Evolutionary conservation across 768 basidiomycete species (phyloP).

Genomic region (Tricholoma flavovirens): DNA sequence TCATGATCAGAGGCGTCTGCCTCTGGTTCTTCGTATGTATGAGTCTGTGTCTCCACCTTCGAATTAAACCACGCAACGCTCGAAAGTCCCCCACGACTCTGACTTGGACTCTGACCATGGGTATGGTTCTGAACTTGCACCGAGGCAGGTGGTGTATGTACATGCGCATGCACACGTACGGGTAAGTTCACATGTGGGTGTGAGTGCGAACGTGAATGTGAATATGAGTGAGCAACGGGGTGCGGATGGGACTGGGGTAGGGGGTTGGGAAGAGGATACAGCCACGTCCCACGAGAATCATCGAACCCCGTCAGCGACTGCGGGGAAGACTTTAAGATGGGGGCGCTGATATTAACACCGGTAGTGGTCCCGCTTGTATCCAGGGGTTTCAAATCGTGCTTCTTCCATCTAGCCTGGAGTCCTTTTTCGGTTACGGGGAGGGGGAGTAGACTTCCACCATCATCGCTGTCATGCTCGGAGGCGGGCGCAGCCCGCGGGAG

Average conservation of each 20-base stretch:
- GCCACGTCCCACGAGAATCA: constrained; percentile 5
- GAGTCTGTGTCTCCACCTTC: too few species aligned
- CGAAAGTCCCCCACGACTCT: constrained; percentile 28
- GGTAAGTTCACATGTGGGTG: not conserved
- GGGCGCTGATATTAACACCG: constrained; percentile 24
- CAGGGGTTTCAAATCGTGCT: constrained; percentile 9
- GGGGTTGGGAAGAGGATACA: not conserved
- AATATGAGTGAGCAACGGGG: not conserved
- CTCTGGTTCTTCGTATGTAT: not conserved
- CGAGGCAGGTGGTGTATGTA: not conserved
- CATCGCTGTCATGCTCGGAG: constrained; percentile 4
- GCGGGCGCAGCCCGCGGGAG: constrained; percentile 11
- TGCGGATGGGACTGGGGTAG: not conserved
- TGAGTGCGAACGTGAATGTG: not conserved
- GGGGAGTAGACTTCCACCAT: constrained; percentile 19
- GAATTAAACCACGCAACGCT: constrained; percentile 33
- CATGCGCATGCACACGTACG: not conserved
- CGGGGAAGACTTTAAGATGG: constrained; percentile 27
- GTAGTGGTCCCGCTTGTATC: constrained; percentile 14
- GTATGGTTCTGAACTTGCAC: not conserved
- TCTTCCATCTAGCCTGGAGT: constrained; percentile 14
- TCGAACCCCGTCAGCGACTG: constrained; percentile 28
- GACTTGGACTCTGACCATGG: not conserved
- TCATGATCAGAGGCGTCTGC: constrained; percentile 7
- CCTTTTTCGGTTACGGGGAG: constrained; percentile 22